A percentile compares a stretch with the other conserved stretches of the same genome.
Conservation (phyloP, 306 rosid species). For the Bauhinia variegata region DNA sequence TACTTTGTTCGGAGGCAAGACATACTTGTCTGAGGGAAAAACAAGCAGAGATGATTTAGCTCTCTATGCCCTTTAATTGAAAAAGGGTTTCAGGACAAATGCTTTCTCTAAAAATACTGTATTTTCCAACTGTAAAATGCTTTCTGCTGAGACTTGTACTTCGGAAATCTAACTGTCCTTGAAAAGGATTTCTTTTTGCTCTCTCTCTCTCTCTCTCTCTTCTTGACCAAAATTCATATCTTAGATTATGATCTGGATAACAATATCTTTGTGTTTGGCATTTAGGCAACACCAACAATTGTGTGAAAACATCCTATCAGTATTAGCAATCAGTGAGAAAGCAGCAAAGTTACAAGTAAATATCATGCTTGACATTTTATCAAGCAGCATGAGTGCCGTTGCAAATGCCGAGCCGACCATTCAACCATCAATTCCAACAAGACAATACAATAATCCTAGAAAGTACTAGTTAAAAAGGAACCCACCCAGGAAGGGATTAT, state of each 20-base stretch:
- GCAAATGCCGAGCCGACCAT: slow-evolving; percentile 17
- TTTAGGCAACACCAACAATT: neutral
- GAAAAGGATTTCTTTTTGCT: too few relatives aligned
- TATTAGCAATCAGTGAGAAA: neutral
- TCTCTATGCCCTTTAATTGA: neutral
- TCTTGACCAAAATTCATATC: too few relatives aligned
- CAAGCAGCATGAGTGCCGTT: slow-evolving; percentile 46
- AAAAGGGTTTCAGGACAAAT: neutral
- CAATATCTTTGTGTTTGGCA: neutral
- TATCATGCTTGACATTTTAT: slow-evolving; percentile 44
- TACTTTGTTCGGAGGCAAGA: slow-evolving; percentile 1
- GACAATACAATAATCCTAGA: neutral
- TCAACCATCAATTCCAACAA: neutral
- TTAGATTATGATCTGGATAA: neutral
- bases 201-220: too few relatives aligned
- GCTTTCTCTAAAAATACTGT: neutral
- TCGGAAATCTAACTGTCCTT: too few relatives aligned
- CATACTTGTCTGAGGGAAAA: neutral
- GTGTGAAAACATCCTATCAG: neutral
- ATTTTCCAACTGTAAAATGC: neutral
- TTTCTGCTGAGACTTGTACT: too few relatives aligned
- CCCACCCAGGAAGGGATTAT: neutral
- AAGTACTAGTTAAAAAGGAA: neutral
- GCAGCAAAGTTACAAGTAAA: neutral
- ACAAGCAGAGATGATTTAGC: neutral